Conservation (phyloP, 2,329 filamentous ascomycete species). For the Pyricularia sp. region DNA sequence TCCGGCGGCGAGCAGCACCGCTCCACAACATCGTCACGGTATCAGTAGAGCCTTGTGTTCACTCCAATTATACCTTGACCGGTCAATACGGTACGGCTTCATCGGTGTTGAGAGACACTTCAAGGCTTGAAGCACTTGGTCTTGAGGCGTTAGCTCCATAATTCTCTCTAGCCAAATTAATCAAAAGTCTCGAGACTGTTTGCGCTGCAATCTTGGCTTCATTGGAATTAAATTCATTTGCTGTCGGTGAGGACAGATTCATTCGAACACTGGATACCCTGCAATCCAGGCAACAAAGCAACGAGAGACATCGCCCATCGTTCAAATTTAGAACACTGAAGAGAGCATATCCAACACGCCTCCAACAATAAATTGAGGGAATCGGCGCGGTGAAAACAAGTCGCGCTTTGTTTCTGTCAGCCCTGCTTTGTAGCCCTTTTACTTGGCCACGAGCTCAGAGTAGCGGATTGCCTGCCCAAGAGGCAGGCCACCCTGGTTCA, state of each 20-base stretch:
- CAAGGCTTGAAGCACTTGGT: not conserved
- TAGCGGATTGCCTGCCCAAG: not conserved
- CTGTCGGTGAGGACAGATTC: not conserved
- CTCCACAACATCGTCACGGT: not conserved
- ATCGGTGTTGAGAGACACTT: not conserved
- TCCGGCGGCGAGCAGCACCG: not conserved
- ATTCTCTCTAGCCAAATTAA: not conserved
- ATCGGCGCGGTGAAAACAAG: not conserved
- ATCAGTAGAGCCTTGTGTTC: not conserved
- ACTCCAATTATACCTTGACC: not conserved
- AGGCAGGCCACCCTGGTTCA: conserved; percentile 16
- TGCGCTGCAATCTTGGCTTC: not conserved
- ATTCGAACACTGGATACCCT: not conserved
- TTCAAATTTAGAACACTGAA: not conserved
- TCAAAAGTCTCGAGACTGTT: not conserved
- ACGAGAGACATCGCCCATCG: not conserved
- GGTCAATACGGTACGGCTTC: not conserved
- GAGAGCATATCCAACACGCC: not conserved
- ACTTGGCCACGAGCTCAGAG: not conserved
- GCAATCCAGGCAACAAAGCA: not conserved
- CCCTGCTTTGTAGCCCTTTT: not conserved
- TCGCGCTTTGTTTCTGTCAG: not conserved
- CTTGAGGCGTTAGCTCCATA: not conserved
- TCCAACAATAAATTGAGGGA: not conserved
- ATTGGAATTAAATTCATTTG: not conserved